Evolutionary conservation across 2,329 filamentous ascomycete species (phyloP).

Genomic region (Kalaharituber pfeilii): DNA sequence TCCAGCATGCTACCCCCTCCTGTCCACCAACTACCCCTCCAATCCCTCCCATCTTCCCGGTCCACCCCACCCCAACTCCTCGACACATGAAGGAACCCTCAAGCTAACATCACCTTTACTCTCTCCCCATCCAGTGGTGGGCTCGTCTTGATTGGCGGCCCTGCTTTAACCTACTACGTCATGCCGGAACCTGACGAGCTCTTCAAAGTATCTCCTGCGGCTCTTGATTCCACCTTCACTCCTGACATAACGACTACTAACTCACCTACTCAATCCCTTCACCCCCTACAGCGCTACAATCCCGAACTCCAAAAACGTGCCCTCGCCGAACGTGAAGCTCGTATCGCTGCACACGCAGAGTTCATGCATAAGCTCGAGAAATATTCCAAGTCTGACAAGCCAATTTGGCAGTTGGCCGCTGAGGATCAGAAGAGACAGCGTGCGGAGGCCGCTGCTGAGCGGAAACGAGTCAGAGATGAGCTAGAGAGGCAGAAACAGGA

Average conservation of each 20-base stretch:
- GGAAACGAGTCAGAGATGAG: not conserved
- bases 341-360: conserved; percentile 72
- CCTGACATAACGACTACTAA: too few species aligned
- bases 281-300: conserved; percentile 52
- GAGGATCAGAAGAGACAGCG: not conserved
- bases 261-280: not conserved
- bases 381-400: conserved; percentile 78
- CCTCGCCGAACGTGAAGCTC: conserved; percentile 57
- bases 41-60: conserved; percentile 2
- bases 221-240: not conserved
- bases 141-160: conserved; percentile 62
- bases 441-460: not conserved
- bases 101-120: not conserved
- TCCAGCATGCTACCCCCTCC: not conserved
- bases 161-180: conserved; percentile 62
- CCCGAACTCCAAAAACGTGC: conserved; percentile 82
- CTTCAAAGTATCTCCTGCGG: conserved; percentile 16
- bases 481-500: not conserved
- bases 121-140: conserved; percentile 40
- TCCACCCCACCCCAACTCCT: conserved; percentile 5
- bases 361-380: conserved; percentile 74
- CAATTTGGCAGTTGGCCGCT: conserved; percentile 30
- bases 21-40: not conserved
- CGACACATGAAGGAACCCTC: conserved; percentile 1
- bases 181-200: conserved; percentile 81